Evolutionary conservation across 148 eudicot species (phyloP).

Genomic region (Nyssa sinensis): DNA sequence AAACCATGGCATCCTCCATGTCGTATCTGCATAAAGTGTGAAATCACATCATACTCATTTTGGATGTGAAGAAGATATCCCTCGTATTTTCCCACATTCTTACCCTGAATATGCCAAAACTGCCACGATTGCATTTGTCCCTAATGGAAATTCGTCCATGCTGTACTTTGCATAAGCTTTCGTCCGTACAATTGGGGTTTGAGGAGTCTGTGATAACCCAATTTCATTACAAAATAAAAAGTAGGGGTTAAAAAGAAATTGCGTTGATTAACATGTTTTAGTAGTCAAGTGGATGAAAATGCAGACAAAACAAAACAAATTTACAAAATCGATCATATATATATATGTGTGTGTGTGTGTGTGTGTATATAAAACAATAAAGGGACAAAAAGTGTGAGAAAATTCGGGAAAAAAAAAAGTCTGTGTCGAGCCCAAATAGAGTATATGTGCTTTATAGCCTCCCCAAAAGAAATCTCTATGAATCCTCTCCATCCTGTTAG

Average conservation of each 20-base stretch:
- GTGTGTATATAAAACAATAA: no score
- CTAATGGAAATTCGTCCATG: slow-evolving; percentile 78
- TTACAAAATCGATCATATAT: no score
- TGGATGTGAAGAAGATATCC: background rate
- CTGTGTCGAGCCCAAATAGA: no score
- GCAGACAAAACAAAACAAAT: no score
- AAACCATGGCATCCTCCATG: slow-evolving; percentile 99
- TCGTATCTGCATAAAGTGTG: slow-evolving; percentile 57
- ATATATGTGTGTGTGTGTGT: no score
- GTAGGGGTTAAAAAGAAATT: background rate
- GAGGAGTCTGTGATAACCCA: slow-evolving; percentile 77
- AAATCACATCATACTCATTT: slow-evolving; percentile 2
- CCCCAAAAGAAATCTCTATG: no score
- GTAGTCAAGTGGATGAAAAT: no score
- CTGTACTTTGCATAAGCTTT: slow-evolving; percentile 60
- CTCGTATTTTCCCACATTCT: slow-evolving; percentile 8
- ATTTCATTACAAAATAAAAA: background rate
- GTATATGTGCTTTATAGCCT: no score
- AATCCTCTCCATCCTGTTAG: no score
- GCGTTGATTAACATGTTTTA: no score
- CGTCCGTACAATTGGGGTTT: slow-evolving; percentile 88
- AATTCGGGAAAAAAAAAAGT: no score
- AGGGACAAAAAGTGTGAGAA: no score
- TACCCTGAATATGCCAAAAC: slow-evolving; percentile 97
- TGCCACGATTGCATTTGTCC: slow-evolving; percentile 96